Conservation (phyloP, 139 green algal species). For the Chlamydomonas asymmetrica region DNA sequence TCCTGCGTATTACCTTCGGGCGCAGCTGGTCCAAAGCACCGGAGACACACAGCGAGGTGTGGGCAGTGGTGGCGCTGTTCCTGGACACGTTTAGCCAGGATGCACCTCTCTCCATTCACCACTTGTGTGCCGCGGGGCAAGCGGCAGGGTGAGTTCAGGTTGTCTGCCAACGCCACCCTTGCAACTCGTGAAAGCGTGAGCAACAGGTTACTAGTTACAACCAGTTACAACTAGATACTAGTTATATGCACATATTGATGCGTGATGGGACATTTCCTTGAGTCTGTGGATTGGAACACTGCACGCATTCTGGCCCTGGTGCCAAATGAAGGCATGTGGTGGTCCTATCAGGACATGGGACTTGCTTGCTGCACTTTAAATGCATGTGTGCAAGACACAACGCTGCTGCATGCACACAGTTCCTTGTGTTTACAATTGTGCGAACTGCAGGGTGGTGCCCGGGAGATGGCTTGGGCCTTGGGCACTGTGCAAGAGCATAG, state of each 20-base stretch:
- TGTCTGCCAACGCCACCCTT: background rate
- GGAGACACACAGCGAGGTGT: conserved; percentile 19
- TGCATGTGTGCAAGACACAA: too few species aligned
- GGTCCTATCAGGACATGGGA: too few species aligned
- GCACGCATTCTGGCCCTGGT: too few species aligned
- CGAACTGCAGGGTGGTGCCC: conserved; percentile 64
- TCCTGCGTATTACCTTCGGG: conserved; percentile 61
- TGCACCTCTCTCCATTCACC: conserved; percentile 72
- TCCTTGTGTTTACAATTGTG: background rate
- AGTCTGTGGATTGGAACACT: background rate
- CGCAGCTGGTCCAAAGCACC: conserved; percentile 37
- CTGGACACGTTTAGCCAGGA: conserved; percentile 50
- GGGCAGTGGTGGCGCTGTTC: conserved; percentile 57
- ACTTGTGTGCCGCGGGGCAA: conserved; percentile 66
- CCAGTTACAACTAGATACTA: background rate
- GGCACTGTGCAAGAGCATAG: conserved; percentile 77
- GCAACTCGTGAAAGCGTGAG: too few species aligned
- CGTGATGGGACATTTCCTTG: background rate
- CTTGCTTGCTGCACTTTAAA: too few species aligned
- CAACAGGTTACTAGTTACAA: too few species aligned
- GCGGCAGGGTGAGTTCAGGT: conserved; percentile 55
- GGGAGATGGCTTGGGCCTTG: conserved; percentile 90
- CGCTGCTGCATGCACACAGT: background rate
- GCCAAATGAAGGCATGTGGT: too few species aligned
- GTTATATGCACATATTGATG: background rate